phyloP scores from a whole-genome alignment of 2,329 filamentous ascomycete species.

The Monilinia vaccinii-corymbosi region DNA sequence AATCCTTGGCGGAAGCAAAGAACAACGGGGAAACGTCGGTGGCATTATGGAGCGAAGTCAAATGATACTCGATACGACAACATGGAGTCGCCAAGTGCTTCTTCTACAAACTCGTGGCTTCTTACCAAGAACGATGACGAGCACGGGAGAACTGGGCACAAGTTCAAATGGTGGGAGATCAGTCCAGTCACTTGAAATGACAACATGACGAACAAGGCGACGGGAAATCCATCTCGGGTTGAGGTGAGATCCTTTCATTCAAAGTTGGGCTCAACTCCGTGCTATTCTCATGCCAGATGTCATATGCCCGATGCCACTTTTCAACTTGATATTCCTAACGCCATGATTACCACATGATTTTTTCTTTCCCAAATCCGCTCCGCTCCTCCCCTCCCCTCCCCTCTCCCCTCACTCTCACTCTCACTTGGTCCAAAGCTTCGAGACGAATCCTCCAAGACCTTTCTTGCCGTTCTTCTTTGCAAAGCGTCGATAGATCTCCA shows the following conservation, averaged over 20 bases:
- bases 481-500: background rate
- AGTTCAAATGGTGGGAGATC: background rate
- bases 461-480: background rate
- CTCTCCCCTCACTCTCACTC: background rate
- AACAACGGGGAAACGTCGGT: too few relatives aligned
- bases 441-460: background rate
- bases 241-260: background rate
- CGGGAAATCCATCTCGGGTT: background rate
- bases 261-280: background rate
- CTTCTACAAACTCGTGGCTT: background rate
- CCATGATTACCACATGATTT: background rate
- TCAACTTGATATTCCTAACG: background rate
- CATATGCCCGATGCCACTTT: background rate
- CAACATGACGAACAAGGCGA: background rate
- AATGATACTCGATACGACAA: too few relatives aligned
- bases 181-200: background rate
- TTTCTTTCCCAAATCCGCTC: background rate
- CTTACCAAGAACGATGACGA: background rate
- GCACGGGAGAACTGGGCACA: too few relatives aligned
- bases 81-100: too few relatives aligned
- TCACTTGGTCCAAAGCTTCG: slow-evolving; percentile 3
- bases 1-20: too few relatives aligned
- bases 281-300: background rate
- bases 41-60: too few relatives aligned
- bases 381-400: too few relatives aligned